Conservation (phyloP, 1,284 basidiomycete species). For the Leccinum colubrinum region DNA sequence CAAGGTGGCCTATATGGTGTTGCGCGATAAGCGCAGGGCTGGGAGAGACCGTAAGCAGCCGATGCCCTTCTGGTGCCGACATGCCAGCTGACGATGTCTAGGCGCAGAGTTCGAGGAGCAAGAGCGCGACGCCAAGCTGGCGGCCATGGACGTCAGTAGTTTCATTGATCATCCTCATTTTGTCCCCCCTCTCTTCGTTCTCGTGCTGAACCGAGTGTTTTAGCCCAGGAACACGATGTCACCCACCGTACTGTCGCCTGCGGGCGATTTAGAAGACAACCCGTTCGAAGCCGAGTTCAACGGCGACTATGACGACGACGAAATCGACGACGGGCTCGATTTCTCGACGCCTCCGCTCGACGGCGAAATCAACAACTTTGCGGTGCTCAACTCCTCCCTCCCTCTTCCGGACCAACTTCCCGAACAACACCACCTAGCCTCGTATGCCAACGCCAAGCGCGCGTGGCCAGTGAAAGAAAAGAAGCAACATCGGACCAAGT, state of each 20-base stretch:
- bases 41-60: constrained; percentile 71
- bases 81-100: constrained; percentile 32
- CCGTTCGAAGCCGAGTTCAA: constrained; percentile 75
- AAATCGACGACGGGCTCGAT: constrained; percentile 63
- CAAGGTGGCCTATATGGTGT: constrained; percentile 94
- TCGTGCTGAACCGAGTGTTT: neutral
- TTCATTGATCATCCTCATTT: neutral
- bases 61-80: neutral
- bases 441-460: constrained; percentile 62
- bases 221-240: constrained; percentile 72
- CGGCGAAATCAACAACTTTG: constrained; percentile 63
- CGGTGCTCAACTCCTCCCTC: constrained; percentile 81
- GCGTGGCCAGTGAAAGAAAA: constrained; percentile 52
- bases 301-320: constrained; percentile 54
- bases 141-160: constrained; percentile 70
- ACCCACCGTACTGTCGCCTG: constrained; percentile 51
- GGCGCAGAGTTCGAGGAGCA: constrained; percentile 76
- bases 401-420: constrained; percentile 49
- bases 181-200: neutral
- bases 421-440: constrained; percentile 55
- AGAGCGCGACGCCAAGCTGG: constrained; percentile 77
- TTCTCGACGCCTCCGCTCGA: constrained; percentile 47
- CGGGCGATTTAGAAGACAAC: constrained; percentile 62
- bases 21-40: constrained; percentile 86
- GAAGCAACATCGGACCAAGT: constrained; percentile 75